These are phyloP conservation scores for Aspergillus sparsus DNA, from an alignment of 495 filamentous ascomycete species.

Conservation along the genomic window DNA sequence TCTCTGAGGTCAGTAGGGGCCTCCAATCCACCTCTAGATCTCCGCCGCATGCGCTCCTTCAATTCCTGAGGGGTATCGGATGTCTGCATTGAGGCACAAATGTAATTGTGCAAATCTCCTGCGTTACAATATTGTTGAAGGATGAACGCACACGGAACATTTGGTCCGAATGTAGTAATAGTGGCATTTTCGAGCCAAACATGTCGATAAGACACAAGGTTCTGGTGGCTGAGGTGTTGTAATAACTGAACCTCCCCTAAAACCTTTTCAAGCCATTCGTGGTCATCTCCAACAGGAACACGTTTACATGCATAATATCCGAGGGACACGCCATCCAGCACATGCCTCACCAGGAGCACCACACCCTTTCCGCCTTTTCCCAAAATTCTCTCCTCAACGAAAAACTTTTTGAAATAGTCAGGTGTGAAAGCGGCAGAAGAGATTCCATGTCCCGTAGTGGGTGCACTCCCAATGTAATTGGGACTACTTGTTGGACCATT, in stretches of 20 bases:
- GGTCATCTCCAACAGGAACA: conserved; percentile 92
- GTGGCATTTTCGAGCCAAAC: conserved; percentile 94
- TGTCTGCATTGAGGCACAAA: conserved; percentile 64
- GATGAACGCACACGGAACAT: conserved; percentile 93
- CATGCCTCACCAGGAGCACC: conserved; percentile 85
- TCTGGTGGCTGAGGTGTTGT: conserved; percentile 87
- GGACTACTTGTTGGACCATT: conserved; percentile 36
- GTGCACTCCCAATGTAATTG: conserved; percentile 54
- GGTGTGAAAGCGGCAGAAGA: conserved; percentile 83
- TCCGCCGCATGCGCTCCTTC: conserved; percentile 81
- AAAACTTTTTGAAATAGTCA: conserved; percentile 89
- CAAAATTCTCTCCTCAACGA: conserved; percentile 80
- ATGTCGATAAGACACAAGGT: conserved; percentile 95
- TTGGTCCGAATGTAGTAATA: conserved; percentile 81
- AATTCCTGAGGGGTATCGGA: conserved; percentile 73
- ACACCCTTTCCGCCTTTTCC: conserved; percentile 93
- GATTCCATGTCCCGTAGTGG: conserved; percentile 62
- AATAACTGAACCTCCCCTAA: conserved; percentile 89
- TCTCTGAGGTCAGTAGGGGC: conserved; percentile 47
- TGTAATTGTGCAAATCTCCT: conserved; percentile 87
- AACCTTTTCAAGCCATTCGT: conserved; percentile 93
- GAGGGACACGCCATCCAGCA: conserved; percentile 82
- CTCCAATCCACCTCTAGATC: conserved; percentile 65
- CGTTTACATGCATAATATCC: conserved; percentile 96
- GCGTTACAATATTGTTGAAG: conserved; percentile 96